A percentile compares a stretch with the other conserved stretches of the same genome.
Evolutionary conservation across 139 green algal genomes (phyloP).

Genomic region (Auxenochlorella pyrenoidosa): DNA sequence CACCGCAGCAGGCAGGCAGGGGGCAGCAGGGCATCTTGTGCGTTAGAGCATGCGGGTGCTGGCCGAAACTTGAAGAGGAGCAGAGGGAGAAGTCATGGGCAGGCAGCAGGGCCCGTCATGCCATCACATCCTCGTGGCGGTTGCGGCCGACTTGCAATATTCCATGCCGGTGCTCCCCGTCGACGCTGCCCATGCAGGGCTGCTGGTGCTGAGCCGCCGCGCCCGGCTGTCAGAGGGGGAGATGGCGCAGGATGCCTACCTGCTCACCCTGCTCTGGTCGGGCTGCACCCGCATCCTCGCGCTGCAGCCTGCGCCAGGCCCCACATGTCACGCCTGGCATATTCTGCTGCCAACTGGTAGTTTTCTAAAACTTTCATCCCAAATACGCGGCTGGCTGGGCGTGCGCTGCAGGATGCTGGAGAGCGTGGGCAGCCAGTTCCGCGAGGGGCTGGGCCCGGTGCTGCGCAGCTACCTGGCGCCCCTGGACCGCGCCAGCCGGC

Average conservation of each 20-base stretch:
- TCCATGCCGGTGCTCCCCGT: not conserved
- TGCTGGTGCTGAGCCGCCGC: not conserved
- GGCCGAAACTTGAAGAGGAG: too few species aligned
- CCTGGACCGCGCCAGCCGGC: not conserved
- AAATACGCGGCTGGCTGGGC: too few species aligned
- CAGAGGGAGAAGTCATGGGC: too few species aligned
- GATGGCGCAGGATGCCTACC: not conserved
- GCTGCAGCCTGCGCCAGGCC: not conserved
- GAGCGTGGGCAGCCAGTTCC: not conserved
- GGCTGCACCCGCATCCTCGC: not conserved
- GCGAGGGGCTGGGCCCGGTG: not conserved
- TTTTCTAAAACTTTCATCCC: not conserved
- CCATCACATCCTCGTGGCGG: too few species aligned
- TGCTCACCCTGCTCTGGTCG: slow-evolving; percentile 3
- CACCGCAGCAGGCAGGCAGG: not conserved
- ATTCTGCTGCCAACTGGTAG: too few species aligned
- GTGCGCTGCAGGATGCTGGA: not conserved
- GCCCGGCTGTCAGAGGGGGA: not conserved
- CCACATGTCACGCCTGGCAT: not conserved
- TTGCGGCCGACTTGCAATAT: not conserved
- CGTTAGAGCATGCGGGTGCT: not conserved
- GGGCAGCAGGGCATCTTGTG: not conserved
- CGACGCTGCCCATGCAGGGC: not conserved
- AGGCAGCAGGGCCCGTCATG: too few species aligned
- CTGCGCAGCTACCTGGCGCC: not conserved